These are phyloP conservation scores for Spathaspora sp. DNA, from an alignment of 1,139 yeast genomes.

Conservation along the genomic window DNA sequence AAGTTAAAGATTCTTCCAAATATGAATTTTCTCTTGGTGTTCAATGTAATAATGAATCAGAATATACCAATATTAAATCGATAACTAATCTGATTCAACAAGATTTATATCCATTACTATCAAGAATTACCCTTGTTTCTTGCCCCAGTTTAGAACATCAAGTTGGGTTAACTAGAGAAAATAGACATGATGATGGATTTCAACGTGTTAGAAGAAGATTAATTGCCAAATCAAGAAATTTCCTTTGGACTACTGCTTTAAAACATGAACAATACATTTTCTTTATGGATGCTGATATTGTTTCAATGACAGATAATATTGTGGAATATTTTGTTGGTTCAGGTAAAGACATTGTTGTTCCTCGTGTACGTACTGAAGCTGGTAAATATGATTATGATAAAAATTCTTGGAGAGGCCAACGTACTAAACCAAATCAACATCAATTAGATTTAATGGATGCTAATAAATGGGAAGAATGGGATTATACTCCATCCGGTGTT, in stretches of 20 bases:
- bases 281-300: constrained; percentile 41
- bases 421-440: constrained; percentile 35
- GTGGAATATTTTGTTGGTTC: constrained; percentile 32
- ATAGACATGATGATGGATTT: constrained; percentile 27
- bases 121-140: constrained; percentile 23
- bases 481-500: constrained; percentile 41
- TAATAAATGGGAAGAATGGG: constrained; percentile 32
- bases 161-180: constrained; percentile 17
- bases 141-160: constrained; percentile 32
- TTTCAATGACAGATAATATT: constrained; percentile 24
- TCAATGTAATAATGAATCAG: constrained; percentile 26
- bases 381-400: constrained; percentile 35
- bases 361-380: constrained; percentile 31
- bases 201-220: constrained; percentile 31
- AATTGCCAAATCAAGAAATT: constrained; percentile 35
- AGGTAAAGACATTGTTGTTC: constrained; percentile 40
- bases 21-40: constrained; percentile 27
- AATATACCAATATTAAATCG: constrained; percentile 20
- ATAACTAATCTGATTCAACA: constrained; percentile 17
- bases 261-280: constrained; percentile 30
- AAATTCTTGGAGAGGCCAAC: constrained; percentile 49
- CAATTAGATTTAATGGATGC: constrained; percentile 32
- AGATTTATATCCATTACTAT: constrained; percentile 13
- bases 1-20: constrained; percentile 10
- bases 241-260: constrained; percentile 24